Conservation (phyloP, 306 rosid species). For the Vigna trinervia region DNA sequence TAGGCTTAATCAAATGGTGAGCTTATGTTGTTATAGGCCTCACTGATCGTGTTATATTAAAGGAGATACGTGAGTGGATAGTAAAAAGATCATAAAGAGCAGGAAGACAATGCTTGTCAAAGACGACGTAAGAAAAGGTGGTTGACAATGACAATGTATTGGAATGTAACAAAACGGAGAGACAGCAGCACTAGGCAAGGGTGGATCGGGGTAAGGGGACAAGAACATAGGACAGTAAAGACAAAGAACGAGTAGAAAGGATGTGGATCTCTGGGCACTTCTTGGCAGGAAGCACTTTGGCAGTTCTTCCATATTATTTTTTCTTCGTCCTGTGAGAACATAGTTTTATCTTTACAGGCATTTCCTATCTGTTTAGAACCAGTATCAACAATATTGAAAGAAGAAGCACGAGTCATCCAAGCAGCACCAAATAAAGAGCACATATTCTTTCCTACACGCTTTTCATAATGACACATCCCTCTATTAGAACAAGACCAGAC, state of each 20-base stretch:
- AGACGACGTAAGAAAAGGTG: not conserved
- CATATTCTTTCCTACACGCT: not conserved
- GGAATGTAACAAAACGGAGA: not conserved
- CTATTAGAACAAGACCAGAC: constrained; percentile 1
- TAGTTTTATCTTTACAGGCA: not conserved
- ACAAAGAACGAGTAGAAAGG: not conserved
- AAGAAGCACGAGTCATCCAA: not conserved
- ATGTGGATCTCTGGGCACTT: too few relatives aligned
- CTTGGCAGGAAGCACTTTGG: too few relatives aligned
- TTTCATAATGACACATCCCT: not conserved
- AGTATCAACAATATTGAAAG: constrained; percentile 8
- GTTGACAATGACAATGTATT: not conserved
- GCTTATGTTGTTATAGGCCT: constrained; percentile 3
- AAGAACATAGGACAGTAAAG: too few relatives aligned
- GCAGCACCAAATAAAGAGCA: not conserved
- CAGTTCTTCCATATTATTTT: too few relatives aligned
- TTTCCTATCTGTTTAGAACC: not conserved
- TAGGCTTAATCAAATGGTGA: not conserved
- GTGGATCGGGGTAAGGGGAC: too few relatives aligned
- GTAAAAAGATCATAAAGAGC: not conserved
- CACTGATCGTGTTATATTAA: not conserved
- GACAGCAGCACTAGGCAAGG: not conserved
- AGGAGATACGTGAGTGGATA: not conserved
- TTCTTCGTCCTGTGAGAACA: not conserved
- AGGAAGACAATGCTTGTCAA: not conserved